Evolutionary conservation across 257 asterid species (phyloP), one percentile per base, ranked within the genome.

Genomic region (Leonotis leonurus): DNA sequence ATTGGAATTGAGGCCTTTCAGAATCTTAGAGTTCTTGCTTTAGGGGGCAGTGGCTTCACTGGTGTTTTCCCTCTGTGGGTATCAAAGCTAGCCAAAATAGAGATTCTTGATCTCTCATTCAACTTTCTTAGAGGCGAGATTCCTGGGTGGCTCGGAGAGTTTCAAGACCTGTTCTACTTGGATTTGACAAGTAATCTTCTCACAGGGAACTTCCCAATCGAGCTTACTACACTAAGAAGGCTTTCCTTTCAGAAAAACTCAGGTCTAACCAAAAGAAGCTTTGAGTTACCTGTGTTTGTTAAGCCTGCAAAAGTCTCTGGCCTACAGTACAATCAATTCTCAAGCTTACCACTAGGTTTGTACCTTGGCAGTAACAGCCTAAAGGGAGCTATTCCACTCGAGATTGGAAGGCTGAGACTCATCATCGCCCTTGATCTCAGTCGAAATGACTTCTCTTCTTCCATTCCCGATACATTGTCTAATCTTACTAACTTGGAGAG

Each of bases 251-350:
- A 74, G 62, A 70, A 69, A 67, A 75, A 56, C 41, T 74, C 78
- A 33, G 86, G 79, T 65, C 73, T 75, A 53, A 69, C 75, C 35
- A 78, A 82, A 35, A 62, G 76, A 65, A 84, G 82, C 76, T 73
- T 89, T 43, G 87, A 81, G 82, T 68, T 89, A 80, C 97, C 97
- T 27, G 95, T 89, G 16, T 86, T 81, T 73, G 89, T 87, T 58
- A 67, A 67, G 73, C 94, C 95, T 4, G 78, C 84, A n/a, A n/a
- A 87, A 52, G 83, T 74, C 37, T 82, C 95, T 53, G 83, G 64
- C 69, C 68, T 72, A 73, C 95, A 86, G 33, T 86, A 86, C 78
- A 81, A 77, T 76, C 94, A 80, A 30, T 78, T 86, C 65, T 70
- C 94, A 8, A 81, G 68, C 83, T 79, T 89, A 20, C 97, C 97